Percentiles rank a stretch among this genome's conserved stretches.
phyloP scores from a whole-genome alignment of 495 filamentous ascomycete genomes.

The Pyronema domesticum region DNA sequence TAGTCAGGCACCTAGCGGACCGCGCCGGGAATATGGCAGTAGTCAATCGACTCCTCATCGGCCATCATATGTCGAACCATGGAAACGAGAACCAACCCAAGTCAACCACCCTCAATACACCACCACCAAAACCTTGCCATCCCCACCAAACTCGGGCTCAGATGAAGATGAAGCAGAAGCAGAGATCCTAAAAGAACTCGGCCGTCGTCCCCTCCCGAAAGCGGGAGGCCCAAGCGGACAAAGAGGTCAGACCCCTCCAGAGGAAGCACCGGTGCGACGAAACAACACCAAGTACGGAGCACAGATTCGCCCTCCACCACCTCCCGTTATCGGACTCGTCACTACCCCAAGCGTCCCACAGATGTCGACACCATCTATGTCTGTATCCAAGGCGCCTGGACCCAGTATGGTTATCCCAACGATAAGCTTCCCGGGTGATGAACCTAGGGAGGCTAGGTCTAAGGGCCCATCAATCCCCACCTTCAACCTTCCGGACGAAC shows the following conservation, averaged over 20 bases:
- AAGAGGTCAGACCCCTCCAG: constrained; percentile 4
- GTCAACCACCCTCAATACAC: constrained; percentile 21
- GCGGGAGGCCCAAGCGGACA: constrained; percentile 4
- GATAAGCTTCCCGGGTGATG: constrained; percentile 33
- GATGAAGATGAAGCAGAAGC: constrained; percentile 22
- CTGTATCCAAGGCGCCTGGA: constrained; percentile 2
- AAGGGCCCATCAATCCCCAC: constrained; percentile 19
- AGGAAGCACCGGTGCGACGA: constrained; percentile 10
- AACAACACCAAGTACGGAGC: constrained; percentile 20
- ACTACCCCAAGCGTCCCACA: constrained; percentile 25
- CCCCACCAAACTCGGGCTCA: constrained; percentile 15
- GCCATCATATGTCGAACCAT: constrained; percentile 18
- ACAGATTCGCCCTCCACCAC: constrained; percentile 23
- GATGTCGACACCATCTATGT: constrained; percentile 9
- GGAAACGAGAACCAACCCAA: constrained; percentile 23
- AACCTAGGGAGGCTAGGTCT: constrained; percentile 7
- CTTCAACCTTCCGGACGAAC: constrained; percentile 24
- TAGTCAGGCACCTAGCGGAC: neutral
- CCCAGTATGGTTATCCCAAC: constrained; percentile 10
- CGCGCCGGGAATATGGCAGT: neutral
- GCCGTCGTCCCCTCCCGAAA: constrained; percentile 17
- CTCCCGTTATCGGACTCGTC: constrained; percentile 25
- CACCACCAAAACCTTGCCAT: constrained; percentile 13
- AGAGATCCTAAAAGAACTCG: constrained; percentile 21
- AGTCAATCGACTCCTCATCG: constrained; percentile 1